Evolutionary conservation across 768 basidiomycete genomes (phyloP), one percentile per base, ranked within the genome.

Genomic region (Lyophyllum semitale): DNA sequence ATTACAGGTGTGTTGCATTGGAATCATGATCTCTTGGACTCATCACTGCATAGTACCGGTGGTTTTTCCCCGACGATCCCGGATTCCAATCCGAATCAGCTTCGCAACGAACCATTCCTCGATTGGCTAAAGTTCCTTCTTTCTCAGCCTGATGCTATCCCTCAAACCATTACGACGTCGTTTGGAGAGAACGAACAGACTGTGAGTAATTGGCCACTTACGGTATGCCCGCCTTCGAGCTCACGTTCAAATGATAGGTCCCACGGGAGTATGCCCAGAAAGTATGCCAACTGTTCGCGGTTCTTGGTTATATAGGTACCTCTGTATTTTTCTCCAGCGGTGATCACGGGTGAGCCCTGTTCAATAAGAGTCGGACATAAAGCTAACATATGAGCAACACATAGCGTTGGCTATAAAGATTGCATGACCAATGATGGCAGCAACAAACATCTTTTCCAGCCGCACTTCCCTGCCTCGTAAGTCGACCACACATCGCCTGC

Each of bases 261-360:
- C 86, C 87, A 2, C 48, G 59, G 11, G 85, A 87, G 59, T 88
- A 84, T 62, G 85, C 85, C 8, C 68, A 59, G n/a, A 68, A 63
- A 7, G 84, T 89, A 18, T 89, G 87, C 75, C 79, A 82, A 51
- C 59, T 79, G 38, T 84, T 88, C 54, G 84, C 83, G 7, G 79
- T 82, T 59, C 79, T 89, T 41, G 87, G 87, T 27, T 72, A 78
- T 30, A 74, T 74, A 22, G 87, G 87, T 12, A 80, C 75, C 48
- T 83, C 79, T 26, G 73, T 84, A 26, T 76, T 87, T 71, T 88
- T 87, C 74, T 81, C 81, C 35, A 83, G 81, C 49, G 87, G 87
- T 35, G 86, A 88, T 59, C 68, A 62, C 50, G 86, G 79, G 80
- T 79, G 42, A 26, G 70, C 59, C 35, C 9, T 9, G 20, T 7